Evolutionary conservation across 305 asterid genomes (phyloP).

Genomic region (Petunia hybrid): DNA sequence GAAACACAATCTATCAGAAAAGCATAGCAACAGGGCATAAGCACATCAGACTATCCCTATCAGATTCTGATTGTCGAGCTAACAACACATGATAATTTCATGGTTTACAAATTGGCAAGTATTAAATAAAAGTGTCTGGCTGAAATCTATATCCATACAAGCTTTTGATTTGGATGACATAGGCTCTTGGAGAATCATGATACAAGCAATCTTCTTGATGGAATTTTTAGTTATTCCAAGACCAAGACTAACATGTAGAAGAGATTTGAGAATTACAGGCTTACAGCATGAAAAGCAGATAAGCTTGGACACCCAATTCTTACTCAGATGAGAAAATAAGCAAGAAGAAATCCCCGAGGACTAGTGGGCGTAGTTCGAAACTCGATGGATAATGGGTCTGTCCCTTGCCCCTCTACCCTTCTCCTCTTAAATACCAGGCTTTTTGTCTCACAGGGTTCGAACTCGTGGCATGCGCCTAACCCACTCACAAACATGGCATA

Average conservation of each 20-base stretch:
- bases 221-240: background rate
- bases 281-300: background rate
- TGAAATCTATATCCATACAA: conserved; percentile 2
- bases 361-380: no score
- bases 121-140: background rate
- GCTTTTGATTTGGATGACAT: background rate
- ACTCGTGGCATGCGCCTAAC: no score
- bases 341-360: no score
- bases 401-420: no score
- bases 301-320: conserved; percentile 18
- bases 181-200: conserved; percentile 21
- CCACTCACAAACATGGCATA: background rate
- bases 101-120: background rate
- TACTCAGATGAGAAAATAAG: conserved; percentile 28
- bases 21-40: conserved; percentile 5
- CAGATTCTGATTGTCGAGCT: conserved; percentile 12
- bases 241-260: background rate
- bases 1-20: background rate
- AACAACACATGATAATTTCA: background rate
- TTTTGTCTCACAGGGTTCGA: no score
- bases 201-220: conserved; percentile 6
- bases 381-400: no score
- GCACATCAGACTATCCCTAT: conserved; percentile 6
- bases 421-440: no score
- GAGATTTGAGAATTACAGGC: conserved; percentile 16